A percentile compares a stretch with the other conserved stretches of the same genome.
These are phyloP conservation scores for Eucalyptus tenuipes DNA, from an alignment of 345 rosid species.

Conservation along the genomic window DNA sequence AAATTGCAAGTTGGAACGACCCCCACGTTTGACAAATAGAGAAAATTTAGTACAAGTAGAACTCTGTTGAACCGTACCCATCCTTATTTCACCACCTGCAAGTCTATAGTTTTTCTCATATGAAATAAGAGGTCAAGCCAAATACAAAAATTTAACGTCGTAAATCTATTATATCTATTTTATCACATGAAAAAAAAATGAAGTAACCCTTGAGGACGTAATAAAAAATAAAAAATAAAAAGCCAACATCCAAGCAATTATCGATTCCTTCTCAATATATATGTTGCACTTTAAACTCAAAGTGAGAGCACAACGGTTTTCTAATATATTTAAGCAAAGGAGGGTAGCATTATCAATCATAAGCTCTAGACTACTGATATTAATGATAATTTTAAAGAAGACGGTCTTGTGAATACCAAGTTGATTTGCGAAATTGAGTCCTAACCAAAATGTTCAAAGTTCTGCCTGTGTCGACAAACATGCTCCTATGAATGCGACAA, in stretches of 20 bases:
- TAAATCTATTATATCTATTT: background rate
- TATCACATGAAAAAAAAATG: background rate
- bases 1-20: background rate
- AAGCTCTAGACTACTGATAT: background rate
- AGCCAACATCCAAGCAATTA: too few relatives aligned
- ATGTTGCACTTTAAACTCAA: background rate
- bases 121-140: background rate
- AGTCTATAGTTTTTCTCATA: background rate
- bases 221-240: too few relatives aligned
- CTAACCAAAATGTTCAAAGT: background rate
- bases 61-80: background rate
- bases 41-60: background rate
- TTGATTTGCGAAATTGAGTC: background rate
- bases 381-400: background rate
- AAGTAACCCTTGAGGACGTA: background rate
- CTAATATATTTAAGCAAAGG: background rate
- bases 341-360: background rate
- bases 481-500: background rate
- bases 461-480: accelerated
- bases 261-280: background rate
- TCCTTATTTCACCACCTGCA: background rate
- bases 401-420: background rate
- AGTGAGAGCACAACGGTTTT: accelerated
- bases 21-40: background rate
- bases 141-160: background rate